Base-by-base conservation (phyloP, 257 asterid genomes). In the Scutellaria galericulata region DNA sequence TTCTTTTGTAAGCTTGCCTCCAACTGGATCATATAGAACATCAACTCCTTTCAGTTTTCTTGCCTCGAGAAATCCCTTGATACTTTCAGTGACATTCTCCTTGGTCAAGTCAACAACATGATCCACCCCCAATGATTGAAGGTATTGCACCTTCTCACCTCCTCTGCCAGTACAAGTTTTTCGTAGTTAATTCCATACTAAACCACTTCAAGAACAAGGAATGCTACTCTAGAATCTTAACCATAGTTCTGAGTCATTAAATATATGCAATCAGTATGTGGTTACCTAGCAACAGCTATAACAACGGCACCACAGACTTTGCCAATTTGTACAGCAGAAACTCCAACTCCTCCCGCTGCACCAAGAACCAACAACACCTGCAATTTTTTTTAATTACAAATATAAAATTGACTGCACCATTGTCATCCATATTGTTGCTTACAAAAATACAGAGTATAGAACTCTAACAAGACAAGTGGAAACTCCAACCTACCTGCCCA, bases 301-400 rank as follows among this genome's bases (percentile, higher is more conserved):
- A 92, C 95, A 74, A 70, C 68, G 64, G 99, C 99, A 52, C 99
- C 96, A 60, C 87, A 83, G 81, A 80, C 82, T 78, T 92, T 95
- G 78, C 99, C 97, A 51, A 95, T 95, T 80, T 95, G 98, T 47
- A 95, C 93, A 10, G 98, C 99, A 6, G 97, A 89, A 27, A 95
- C 93, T 53, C 97, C 99, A 76, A 95, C 98, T 22, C 99, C 99
- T 64, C 99, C 99, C 65, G 97, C 97, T 48, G 98, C 99, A 75
- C 99, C 98, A 73, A 95, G 97, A 69, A 95, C 98, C 80, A 95
- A 69, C 88, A 95, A 67, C n/a, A 91, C 98, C 99, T 93, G 71
- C 66, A 66, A 35, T 37, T 20, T 40, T 73, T 24, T 56, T 39
- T 7, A 53, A 61, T 45, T 15, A 45, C 68, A 65, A 56, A 27